Evolutionary conservation across 1,284 basidiomycete species (phyloP), one percentile per base, ranked within the genome.

Genomic region (Tilletia indica): DNA sequence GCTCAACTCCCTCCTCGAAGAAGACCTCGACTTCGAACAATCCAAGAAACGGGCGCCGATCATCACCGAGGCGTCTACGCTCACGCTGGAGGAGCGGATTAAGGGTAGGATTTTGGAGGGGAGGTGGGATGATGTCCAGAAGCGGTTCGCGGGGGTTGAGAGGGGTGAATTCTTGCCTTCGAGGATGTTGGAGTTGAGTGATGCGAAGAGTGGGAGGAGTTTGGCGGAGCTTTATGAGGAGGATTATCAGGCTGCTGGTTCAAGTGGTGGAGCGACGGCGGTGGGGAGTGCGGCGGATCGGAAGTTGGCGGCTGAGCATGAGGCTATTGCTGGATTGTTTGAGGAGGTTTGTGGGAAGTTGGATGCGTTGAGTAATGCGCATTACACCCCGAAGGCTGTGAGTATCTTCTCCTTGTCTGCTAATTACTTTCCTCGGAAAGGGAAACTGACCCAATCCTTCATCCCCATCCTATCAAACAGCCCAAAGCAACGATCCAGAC

Each of bases 161-260:
- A 85, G 90, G 70, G 92, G 93, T 70, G 91, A 92, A 73, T 98
- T 96, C 88, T 87, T 98, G 0, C 93, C 96, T 0, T 96, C 93
- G 0, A 89, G 92, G 31, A 87, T 93, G 76, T 90, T 97, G 74
- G 94, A 98, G 82, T 87, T 99, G 21, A 90, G 94, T 81, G 95
- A 97, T 80, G 90, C 89, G 61, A 83, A 82, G 78, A 80, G 77
- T 70, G 69, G 72, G 70, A 92, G 94, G 84, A 94, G 92, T 0
- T 89, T 99, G 47, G 94, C 94, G 6, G 93, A 99, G 86, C 93
- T 98, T 72, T 99, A 99, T 85, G 97, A 97, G 84, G 91, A 93
- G 75, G 94, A 97, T 76, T 99, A 92, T 85, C 87, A 90, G 67
- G 89, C 90, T 1, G 9, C 6, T 1, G 88, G 89, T 25, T 88